A percentile compares a stretch with the other conserved stretches of the same genome.
Conservation (phyloP, 2,329 filamentous ascomycete species). For the Aureobasidium sp. region DNA sequence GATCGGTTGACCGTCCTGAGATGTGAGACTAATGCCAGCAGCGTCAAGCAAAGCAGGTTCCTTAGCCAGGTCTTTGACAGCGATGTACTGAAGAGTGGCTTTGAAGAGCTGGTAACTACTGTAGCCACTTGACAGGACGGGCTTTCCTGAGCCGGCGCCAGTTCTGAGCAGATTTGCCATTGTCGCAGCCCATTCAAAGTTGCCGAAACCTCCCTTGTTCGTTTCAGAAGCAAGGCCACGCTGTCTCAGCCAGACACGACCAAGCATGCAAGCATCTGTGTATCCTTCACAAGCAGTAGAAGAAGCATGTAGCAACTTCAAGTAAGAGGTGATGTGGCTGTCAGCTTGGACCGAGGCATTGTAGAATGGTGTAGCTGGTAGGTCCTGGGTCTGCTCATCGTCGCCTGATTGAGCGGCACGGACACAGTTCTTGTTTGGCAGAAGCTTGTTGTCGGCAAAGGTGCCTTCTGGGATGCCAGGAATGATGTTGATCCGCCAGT, state of each 20-base stretch:
- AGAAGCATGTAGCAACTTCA: constrained; percentile 66
- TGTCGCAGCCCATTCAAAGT: constrained; percentile 83
- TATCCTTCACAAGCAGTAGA: constrained; percentile 66
- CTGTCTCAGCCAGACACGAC: constrained; percentile 82
- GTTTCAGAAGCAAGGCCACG: constrained; percentile 67
- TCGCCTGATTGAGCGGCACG: constrained; percentile 46
- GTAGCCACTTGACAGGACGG: constrained; percentile 69
- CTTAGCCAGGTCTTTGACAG: constrained; percentile 62
- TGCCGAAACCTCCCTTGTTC: constrained; percentile 77
- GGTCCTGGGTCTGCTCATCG: constrained; percentile 30
- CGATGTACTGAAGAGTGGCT: constrained; percentile 80
- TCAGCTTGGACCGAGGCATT: constrained; percentile 81
- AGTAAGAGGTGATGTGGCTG: constrained; percentile 62
- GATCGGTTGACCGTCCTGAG: constrained; percentile 51
- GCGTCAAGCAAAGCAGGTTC: constrained; percentile 46
- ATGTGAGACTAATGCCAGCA: constrained; percentile 22
- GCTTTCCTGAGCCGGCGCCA: constrained; percentile 64
- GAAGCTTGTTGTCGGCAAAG: constrained; percentile 66
- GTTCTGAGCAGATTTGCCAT: constrained; percentile 73
- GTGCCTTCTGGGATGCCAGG: constrained; percentile 62
- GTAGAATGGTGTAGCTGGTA: constrained; percentile 69
- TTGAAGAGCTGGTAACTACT: constrained; percentile 95
- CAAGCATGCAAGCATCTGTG: constrained; percentile 76
- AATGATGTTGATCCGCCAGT: constrained; percentile 65
- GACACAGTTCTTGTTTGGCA: constrained; percentile 63